These are phyloP conservation scores for Escallonia rubra DNA, from an alignment of 129 eudicot species.

Conservation along the genomic window DNA sequence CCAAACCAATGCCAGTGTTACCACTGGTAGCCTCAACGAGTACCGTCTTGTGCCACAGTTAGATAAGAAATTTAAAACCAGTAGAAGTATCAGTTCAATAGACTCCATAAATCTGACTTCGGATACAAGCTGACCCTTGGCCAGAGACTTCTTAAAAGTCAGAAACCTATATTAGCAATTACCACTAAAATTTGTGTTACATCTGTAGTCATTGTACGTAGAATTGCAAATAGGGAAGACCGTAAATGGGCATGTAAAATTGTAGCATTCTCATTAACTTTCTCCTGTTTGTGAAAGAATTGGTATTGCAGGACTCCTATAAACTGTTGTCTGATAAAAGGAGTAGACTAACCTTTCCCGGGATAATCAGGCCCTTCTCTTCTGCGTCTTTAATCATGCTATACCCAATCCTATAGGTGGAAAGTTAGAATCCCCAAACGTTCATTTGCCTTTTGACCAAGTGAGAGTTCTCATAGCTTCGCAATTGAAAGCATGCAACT, in stretches of 20 bases:
- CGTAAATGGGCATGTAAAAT: neutral
- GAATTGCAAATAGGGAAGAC: too few species aligned
- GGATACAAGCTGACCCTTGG: too few species aligned
- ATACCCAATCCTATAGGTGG: conserved; percentile 39
- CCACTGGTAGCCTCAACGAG: conserved; percentile 66
- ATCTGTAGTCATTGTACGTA: too few species aligned
- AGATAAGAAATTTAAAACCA: conserved; percentile 2
- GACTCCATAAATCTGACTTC: neutral
- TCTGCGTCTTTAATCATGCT: conserved; percentile 77
- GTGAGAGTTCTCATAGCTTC: neutral
- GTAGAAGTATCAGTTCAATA: conserved; percentile 3
- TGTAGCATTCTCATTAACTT: neutral
- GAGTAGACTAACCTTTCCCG: conserved; percentile 55
- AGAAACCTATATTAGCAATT: too few species aligned
- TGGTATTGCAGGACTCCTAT: neutral
- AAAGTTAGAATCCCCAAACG: neutral
- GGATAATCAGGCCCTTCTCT: conserved; percentile 65
- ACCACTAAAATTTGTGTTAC: too few species aligned
- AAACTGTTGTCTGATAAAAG: neutral
- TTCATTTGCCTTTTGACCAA: neutral
- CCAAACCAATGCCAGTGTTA: conserved; percentile 78
- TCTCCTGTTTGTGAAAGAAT: neutral
- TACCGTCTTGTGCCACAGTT: conserved; percentile 33
- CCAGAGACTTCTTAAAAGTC: too few species aligned
- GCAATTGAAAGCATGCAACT: neutral